Evolutionary conservation across 345 rosid genomes (phyloP).

Genomic region (Euphorbia lathyris): DNA sequence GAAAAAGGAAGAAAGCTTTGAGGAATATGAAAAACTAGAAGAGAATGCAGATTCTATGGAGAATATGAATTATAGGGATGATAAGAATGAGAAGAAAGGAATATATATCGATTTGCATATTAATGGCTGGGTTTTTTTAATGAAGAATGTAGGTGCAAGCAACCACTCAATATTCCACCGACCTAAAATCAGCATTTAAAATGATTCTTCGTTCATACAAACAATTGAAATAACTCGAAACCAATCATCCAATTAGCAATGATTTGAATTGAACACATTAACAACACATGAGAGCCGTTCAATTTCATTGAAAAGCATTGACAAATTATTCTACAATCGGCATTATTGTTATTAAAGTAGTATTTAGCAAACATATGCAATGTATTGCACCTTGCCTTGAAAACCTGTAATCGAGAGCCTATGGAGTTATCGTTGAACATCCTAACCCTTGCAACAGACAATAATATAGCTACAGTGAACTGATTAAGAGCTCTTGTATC

Average conservation of each 20-base stretch:
- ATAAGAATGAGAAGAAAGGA: no score
- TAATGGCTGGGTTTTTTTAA: no score
- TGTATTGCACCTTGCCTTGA: constrained; percentile 42
- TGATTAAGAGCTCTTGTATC: constrained; percentile 57
- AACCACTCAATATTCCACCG: neutral
- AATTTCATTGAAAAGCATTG: neutral
- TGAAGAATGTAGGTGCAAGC: neutral
- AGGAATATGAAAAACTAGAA: no score
- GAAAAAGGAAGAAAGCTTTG: no score
- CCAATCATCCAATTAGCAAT: neutral
- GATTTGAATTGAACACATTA: neutral
- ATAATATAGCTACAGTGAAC: constrained; percentile 57
- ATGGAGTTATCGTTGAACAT: constrained; percentile 60
- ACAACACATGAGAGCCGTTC: neutral
- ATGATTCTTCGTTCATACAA: neutral
- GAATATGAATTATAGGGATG: no score
- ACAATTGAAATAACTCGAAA: neutral
- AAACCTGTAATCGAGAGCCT: constrained; percentile 46
- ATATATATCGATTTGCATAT: no score
- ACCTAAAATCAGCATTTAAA: neutral
- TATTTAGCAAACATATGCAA: neutral
- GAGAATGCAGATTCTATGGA: no score
- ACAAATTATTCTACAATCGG: neutral
- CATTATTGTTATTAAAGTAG: neutral
- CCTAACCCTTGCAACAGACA: constrained; percentile 70